A percentile compares a stretch with the other conserved stretches of the same genome.
phyloP scores from a whole-genome alignment of 2,329 filamentous ascomycete genomes.

The Chaetomium sp. region DNA sequence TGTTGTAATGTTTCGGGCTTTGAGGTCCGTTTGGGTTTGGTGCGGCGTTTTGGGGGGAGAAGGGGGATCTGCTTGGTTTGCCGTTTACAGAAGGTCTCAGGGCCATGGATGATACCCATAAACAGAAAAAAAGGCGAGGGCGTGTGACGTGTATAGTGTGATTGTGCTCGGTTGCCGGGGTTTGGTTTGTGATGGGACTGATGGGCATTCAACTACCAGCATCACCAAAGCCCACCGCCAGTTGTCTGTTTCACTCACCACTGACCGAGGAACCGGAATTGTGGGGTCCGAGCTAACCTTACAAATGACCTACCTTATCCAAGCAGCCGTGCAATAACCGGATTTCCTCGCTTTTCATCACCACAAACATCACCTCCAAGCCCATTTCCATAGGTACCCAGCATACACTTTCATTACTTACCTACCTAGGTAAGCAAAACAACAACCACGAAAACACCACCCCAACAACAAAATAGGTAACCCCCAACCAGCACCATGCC shows the following conservation, averaged over 20 bases:
- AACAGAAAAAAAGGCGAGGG: slow-evolving; percentile 13
- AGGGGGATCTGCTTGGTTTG: slow-evolving; percentile 8
- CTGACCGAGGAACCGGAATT: not conserved
- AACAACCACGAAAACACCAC: not conserved
- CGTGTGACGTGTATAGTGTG: not conserved
- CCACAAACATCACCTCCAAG: not conserved
- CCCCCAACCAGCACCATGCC: not conserved
- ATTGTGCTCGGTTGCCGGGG: not conserved
- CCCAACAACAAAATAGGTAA: not conserved
- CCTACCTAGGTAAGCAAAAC: too few relatives aligned
- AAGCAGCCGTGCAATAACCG: not conserved
- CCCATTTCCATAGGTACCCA: not conserved
- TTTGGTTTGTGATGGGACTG: too few relatives aligned
- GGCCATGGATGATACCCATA: slow-evolving; percentile 20
- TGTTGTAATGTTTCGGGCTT: not conserved
- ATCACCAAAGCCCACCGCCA: not conserved
- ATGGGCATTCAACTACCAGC: not conserved
- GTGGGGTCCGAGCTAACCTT: not conserved
- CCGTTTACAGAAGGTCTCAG: slow-evolving; percentile 10
- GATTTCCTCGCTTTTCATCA: not conserved
- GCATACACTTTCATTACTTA: too few relatives aligned
- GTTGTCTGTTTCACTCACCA: not conserved
- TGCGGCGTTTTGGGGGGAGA: slow-evolving; percentile 18
- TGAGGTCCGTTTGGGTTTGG: not conserved
- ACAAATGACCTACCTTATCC: not conserved